phyloP scores from a whole-genome alignment of 345 rosid species.

The Rhizophora apiculata region DNA sequence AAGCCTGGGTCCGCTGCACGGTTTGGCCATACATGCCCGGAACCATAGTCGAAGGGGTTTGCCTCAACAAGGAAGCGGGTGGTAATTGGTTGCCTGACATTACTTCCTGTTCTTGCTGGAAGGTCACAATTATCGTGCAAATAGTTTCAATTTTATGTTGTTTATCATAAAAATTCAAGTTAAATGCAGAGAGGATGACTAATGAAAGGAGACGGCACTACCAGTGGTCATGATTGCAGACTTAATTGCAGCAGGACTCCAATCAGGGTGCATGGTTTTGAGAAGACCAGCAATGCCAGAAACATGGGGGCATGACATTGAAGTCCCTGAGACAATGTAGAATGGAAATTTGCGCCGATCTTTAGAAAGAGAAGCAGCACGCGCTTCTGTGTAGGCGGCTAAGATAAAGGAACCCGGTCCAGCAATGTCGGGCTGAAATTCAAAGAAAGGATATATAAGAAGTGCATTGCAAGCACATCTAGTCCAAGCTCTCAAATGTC shows the following conservation, averaged over 20 bases:
- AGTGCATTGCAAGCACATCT: no score
- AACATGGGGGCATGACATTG: conserved; percentile 46
- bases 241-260: conserved; percentile 28
- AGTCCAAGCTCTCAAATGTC: no score
- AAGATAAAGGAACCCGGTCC: conserved; percentile 86
- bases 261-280: conserved; percentile 17
- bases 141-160: neutral
- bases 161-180: no score
- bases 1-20: conserved; percentile 21
- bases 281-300: conserved; percentile 25
- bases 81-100: conserved; percentile 5
- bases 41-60: conserved; percentile 15
- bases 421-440: conserved; percentile 60
- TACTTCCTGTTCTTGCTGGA: conserved; percentile 9
- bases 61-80: neutral
- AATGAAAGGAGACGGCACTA: neutral
- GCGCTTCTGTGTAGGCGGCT: conserved; percentile 64
- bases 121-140: neutral
- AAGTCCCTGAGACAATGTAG: conserved; percentile 72
- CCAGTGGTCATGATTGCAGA: conserved; percentile 26
- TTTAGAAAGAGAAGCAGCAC: conserved; percentile 40
- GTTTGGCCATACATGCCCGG: conserved; percentile 19
- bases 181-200: no score
- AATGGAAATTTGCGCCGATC: conserved; percentile 56
- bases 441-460: neutral